Base-by-base conservation (phyloP, 2,329 filamentous ascomycete genomes). In the Ceratocystis harringtonii region DNA sequence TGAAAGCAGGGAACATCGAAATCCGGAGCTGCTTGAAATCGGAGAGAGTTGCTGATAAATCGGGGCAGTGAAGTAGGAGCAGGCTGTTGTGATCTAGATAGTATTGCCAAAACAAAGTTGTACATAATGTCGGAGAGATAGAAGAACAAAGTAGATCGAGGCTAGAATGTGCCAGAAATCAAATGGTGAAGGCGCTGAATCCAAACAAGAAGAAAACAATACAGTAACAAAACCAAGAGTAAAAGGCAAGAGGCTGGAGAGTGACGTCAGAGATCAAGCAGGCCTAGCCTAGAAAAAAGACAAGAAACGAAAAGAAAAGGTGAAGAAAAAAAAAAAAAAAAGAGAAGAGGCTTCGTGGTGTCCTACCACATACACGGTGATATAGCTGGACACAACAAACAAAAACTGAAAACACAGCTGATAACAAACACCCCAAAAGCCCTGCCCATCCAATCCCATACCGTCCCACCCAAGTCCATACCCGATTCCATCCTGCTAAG, bases 181-280 rank as follows among this genome's bases (percentile, higher is more conserved):
- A 19, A 8, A 12, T 25, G 48, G 22, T 50, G 22, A 22, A 61
- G 32, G 58, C n/a, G 32, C 58, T 30, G 32, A 61, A 61, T 32
- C 58, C 58, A 25, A 50, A 50, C 8, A 50, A 50, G 22, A 60
- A 60, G 57, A 32, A 48, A 48, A 6, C 30, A 61, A 61, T 19
- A 17, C 58, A 61, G 30, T 12, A 36, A 5, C 43, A 32, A 22
- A 61, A 36, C 58, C 25, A 45, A 22, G 30, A 55, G 19, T 41
- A 60, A 36, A 58, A 48, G 22, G 17, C 50, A 17, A 58, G 19
- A 30, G 44, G 28, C 17, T 41, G 28, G 15, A 15, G 25, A n/a
- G n/a, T 48, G 58, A 36, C 3, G 55, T 60, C 57, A 67, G 63
- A 55, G 57, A 28, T 22, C 28, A 7, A 52, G 8, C 28, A 62